Evolutionary conservation across 176 grass and related monocot species (phyloP), one percentile per base, ranked within the genome.

Genomic region (Aegilops longissima): DNA sequence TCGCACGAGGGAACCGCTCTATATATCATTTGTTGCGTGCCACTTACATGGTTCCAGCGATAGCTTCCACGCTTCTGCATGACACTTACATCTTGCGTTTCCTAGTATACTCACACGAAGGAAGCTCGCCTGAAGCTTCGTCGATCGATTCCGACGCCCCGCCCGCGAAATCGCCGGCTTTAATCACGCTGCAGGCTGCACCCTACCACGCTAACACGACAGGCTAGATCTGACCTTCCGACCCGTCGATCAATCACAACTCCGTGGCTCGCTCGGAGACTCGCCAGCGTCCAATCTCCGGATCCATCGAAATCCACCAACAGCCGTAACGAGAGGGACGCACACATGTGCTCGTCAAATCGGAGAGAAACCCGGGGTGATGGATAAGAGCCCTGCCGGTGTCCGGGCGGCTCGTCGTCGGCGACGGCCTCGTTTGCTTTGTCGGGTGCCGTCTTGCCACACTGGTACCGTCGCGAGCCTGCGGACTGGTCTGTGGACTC

Each of bases 241-340:
- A 49, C 63, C 17, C 14, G 61, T 9, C 8, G 21, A 78, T 8
- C 47, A 17, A 1, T 5, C 70, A 76, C n/a, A 23, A 12, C 34
- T 4, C 73, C 44, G 73, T 78, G 82, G 20, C 23, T 58, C 72
- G 20, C 23, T 58, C 72, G 70, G 78, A 77, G 27, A 24, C 36
- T 85, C 65, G 34, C 20, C 77, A 45, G 66, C 83, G 56, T 71
- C 64, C 83, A n/a, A 0, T 12, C 79, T 36, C 71, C 54, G n/a
- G 82, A 13, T 62, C 82, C 20, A 7, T 80, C 77, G 5, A 6
- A 6, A 66, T 64, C 49, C 83, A 13, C n/a, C 72, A 24, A 14
- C 75, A 76, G 36, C 63, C 39, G 0, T 70, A 2, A 21, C 63
- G 11, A 49, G 35, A 47, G 42, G 12, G 73, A 76, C 44, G 20